Base-by-base conservation (phyloP, 306 rosid species). In the Erythrophleum fordii region DNA sequence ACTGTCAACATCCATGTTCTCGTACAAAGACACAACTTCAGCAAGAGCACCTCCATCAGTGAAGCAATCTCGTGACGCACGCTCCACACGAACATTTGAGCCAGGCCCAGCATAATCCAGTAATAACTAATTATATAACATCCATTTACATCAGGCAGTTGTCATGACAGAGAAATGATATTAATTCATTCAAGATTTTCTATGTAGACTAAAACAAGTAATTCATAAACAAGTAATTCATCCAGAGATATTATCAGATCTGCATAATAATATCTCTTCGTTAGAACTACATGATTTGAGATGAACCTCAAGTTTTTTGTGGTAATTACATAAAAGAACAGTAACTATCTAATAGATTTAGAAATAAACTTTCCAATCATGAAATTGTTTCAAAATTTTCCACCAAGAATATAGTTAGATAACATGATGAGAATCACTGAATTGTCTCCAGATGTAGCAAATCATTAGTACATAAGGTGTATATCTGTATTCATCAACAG, bases 31-130 rank as follows among this genome's bases (percentile, higher is more conserved):
- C 86, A 88, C 74, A 5, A 93, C 97, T 83, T 93, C 97, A 65
- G 97, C 93, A 65, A 93, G 88, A 80, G 97, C 97, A 55, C 97
- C 93, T 66, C 99, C 94, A 79, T 85, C 84, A 20, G 73, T 76
- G 68, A 95, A 91, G 83, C 95, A 85, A 49, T 89, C 93, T 81
- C 83, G 86, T 6, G 93, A 91, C 70, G 76, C 87, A 76, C 9
- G 97, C 88, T 95, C 99, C 59, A 91, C 83, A 0, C 97, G 97
- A 26, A 90, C 94, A 81, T 91, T 88, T 69, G 97, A 93, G 70
- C 95, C 91, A 73, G 99, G 97, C 81, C 99, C 99, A 75, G 99
- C 92, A 93, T 88, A 93, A 69, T 84, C 92, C 75, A 90, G 69
- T 70, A 95, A 81, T 79, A 93, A 74, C 99, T 95, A 86, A 78